Evolutionary conservation across 495 filamentous ascomycete genomes (phyloP), one percentile per base, ranked within the genome.

Genomic region (Xylaria longipes): DNA sequence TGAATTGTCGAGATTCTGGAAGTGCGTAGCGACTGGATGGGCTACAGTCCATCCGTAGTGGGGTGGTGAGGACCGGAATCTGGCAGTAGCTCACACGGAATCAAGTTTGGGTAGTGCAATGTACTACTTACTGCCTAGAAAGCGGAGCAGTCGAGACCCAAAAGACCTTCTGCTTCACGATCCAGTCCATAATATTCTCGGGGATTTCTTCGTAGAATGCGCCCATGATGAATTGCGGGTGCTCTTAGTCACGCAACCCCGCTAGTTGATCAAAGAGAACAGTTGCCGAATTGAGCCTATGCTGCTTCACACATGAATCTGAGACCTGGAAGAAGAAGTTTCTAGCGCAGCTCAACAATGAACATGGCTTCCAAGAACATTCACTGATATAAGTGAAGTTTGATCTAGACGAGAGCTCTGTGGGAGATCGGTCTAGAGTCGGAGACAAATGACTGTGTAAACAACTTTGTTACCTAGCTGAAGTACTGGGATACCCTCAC

Each of bases 91-190:
- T 35, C 31, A 14, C 37, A 37, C 1, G 12, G 20, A 25, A 35
- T 15, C 22, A 22, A 33, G 17, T 9, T 65, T 11, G 37, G 31
- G 57, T 37, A 37, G n/a, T 22, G 37, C 17, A 31, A 39, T 43
- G 5, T 1, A 41, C 17, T 12, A 77, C 39, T 86, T 48, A 71
- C 69, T 37, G 54, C 9, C 52, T 85, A 0, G 82, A 80, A 43
- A 92, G 80, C 3, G 91, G 91, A 1, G 91, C 90, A 15, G 90
- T 89, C 17, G 89, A 87, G 8, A 89, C 88, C 82, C 88, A 94
- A 80, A 94, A 93, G 68, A 93, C 75, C 63, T 86, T 86, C 74
- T 94, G 91, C 2, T 79, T 68, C 9, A 87, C 79, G 33, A 88
- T 86, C 91, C 91, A 93, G 65, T 85, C 76, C 33, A 75, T 75